Evolutionary conservation across 2,329 filamentous ascomycete species (phyloP).

Genomic region (Fusarium torulosum): DNA sequence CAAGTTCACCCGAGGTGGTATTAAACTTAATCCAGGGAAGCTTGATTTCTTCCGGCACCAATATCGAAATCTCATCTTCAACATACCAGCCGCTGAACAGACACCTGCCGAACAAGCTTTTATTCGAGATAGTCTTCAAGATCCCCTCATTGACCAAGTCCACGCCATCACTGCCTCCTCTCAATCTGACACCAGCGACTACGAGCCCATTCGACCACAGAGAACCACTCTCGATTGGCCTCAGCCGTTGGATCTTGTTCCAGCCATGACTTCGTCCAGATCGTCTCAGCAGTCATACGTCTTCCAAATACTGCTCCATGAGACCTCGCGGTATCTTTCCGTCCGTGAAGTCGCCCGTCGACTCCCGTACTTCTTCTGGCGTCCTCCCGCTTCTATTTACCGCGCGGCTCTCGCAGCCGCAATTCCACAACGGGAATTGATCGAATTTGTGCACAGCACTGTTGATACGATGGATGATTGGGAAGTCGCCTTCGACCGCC

Average conservation of each 20-base stretch:
- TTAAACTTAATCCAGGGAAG: slow-evolving; percentile 84
- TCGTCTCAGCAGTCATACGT: slow-evolving; percentile 39
- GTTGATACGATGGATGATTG: slow-evolving; percentile 34
- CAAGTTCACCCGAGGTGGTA: slow-evolving; percentile 92
- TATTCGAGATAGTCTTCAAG: slow-evolving; percentile 35
- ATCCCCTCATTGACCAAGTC: slow-evolving; percentile 47
- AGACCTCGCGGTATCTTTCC: slow-evolving; percentile 42
- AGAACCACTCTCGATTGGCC: slow-evolving; percentile 46
- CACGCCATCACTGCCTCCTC: slow-evolving; percentile 41
- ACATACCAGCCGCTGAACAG: slow-evolving; percentile 40
- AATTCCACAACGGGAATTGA: slow-evolving; percentile 19
- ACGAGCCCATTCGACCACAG: slow-evolving; percentile 34
- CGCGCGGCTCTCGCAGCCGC: slow-evolving; percentile 41
- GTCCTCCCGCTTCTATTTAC: slow-evolving; percentile 51
- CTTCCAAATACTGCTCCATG: slow-evolving; percentile 35
- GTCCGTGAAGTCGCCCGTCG: slow-evolving; percentile 46
- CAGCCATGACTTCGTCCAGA: slow-evolving; percentile 39
- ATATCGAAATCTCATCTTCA: slow-evolving; percentile 61
- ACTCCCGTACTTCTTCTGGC: slow-evolving; percentile 57
- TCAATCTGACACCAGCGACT: not conserved
- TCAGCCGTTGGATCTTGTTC: slow-evolving; percentile 45
- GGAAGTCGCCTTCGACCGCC: slow-evolving; percentile 31
- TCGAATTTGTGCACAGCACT: slow-evolving; percentile 46
- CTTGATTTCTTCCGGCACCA: slow-evolving; percentile 82
- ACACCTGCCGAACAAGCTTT: slow-evolving; percentile 38